Base-by-base conservation (phyloP, 2,329 filamentous ascomycete genomes). In the Ophiostoma montium region DNA sequence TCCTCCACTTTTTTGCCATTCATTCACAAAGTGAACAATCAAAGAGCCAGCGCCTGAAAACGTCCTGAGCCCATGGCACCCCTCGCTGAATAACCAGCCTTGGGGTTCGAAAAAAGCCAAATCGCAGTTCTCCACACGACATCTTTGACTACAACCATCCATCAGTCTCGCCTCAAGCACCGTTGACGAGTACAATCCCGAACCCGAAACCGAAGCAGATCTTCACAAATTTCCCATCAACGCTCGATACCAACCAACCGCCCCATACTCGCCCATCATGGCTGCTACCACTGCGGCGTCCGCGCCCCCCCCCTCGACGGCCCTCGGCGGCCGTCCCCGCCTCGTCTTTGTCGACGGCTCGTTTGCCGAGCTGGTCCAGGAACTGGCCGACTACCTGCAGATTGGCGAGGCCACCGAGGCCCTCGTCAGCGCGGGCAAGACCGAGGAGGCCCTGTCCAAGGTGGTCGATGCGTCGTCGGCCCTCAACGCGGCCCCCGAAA, bases 311-410 rank as follows among this genome's bases (percentile, higher is more conserved):
- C 30, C 42, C 13, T 21, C 49, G 18, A 15, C 33, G 8, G n/a
- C 47, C 13, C 12, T 39, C 30, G 9, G 42, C 11, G 18, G 8
- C 35, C 70, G 72, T 63, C 74, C 74, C 51, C 72, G 79, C 68
- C 71, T 78, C 60, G 73, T 82, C 64, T 83, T 83, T 62, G 78
- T 98, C 67, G 92, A 98, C 74, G 92, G 92, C 67, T 78, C 80
- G 61, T 95, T 95, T 67, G 81, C 88, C 66, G 92, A 96, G 71
- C 82, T 95, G 63, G 82, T 85, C 61, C 82, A 86, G 67, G 92
- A 98, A 72, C 85, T 98, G 73, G 88, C 90, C 66, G 84, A 89
- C 61, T 95, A 94, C 70, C 75, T 98, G 65, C 87, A 94, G 67
- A 74, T 81, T 59, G 78, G 89, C 64, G 84, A 85, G 61, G 83